Percentiles rank a stretch among this genome's conserved stretches.
phyloP scores from a whole-genome alignment of 306 rosid species.

The Mimosa pudica region DNA sequence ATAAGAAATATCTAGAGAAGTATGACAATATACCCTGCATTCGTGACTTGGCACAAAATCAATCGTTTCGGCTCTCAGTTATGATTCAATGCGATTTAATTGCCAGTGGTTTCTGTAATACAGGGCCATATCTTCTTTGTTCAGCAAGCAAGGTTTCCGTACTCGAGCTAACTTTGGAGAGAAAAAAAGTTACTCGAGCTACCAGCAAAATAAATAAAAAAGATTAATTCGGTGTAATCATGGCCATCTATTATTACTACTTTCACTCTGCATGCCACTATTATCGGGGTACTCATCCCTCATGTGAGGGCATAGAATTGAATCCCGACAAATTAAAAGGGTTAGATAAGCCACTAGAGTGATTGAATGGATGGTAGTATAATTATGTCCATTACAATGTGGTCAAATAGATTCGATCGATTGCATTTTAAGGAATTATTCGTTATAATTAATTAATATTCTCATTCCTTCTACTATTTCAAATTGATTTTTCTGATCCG shows the following conservation, averaged over 20 bases:
- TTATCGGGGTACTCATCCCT: not conserved
- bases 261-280: not conserved
- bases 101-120: not conserved
- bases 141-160: not conserved
- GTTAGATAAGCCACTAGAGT: not conserved
- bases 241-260: not conserved
- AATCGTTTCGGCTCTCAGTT: too few species aligned
- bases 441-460: not conserved
- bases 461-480: too few species aligned
- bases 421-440: slow-evolving; percentile 8
- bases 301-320: not conserved
- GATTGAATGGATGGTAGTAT: not conserved
- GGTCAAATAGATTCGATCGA: slow-evolving; percentile 2
- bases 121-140: slow-evolving; percentile 4
- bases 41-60: too few species aligned
- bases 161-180: too few species aligned
- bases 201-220: not conserved
- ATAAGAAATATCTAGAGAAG: too few species aligned
- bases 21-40: too few species aligned
- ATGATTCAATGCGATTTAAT: not conserved
- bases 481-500: too few species aligned
- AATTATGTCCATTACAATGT: not conserved
- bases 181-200: too few species aligned
- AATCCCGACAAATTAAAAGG: slow-evolving; percentile 16
- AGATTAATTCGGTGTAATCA: not conserved